phyloP scores from a whole-genome alignment of 305 asterid genomes.

The Solanum aculeatissimum region DNA sequence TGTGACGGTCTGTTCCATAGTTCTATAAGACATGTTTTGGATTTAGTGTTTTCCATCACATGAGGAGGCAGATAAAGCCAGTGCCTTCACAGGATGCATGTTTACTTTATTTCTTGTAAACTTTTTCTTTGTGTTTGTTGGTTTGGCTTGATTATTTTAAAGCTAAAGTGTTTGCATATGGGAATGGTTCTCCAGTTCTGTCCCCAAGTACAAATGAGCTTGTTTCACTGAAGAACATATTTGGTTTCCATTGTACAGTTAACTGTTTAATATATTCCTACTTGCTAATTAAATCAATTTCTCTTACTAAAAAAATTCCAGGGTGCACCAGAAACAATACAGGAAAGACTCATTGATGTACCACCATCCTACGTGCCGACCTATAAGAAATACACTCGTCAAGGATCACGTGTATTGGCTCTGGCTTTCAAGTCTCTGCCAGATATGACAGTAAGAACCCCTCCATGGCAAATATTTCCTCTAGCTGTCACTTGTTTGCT shows the following conservation, averaged over 20 bases:
- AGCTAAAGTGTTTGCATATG: not conserved
- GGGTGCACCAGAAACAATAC: constrained; percentile 99
- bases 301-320: constrained; percentile 19
- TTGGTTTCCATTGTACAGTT: not conserved
- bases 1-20: not conserved
- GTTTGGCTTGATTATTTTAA: not conserved
- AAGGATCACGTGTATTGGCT: constrained; percentile 98
- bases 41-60: not conserved
- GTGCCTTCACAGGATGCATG: not conserved
- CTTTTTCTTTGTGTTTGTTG: not conserved
- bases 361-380: constrained; percentile 63
- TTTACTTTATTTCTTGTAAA: not conserved
- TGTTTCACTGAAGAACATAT: not conserved
- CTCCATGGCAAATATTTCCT: not conserved
- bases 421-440: constrained; percentile 90
- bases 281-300: not conserved
- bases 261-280: not conserved
- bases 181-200: not conserved
- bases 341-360: constrained; percentile 84
- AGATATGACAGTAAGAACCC: constrained; percentile 81
- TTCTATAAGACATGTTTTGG: not conserved
- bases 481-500: not conserved
- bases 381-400: constrained; percentile 90
- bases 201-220: not conserved
- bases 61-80: not conserved